Percentiles rank a stretch among this genome's conserved stretches.
These are phyloP conservation scores for Rubia peregrina DNA, from an alignment of 305 asterid species.

Conservation along the genomic window DNA sequence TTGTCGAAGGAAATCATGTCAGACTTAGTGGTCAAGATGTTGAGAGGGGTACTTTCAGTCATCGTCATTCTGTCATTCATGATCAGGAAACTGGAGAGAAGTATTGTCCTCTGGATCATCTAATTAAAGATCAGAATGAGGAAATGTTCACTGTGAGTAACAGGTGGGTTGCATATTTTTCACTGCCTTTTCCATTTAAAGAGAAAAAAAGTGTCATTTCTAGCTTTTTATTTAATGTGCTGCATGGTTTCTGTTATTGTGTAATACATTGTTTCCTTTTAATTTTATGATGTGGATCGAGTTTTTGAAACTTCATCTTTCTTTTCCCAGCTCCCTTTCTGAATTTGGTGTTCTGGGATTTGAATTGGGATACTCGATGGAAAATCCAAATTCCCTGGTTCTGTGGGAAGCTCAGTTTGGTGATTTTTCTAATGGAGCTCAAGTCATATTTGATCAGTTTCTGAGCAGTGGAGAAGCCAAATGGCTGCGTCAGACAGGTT, in stretches of 20 bases:
- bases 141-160: slow-evolving; percentile 96
- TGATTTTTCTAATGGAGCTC: slow-evolving; percentile 94
- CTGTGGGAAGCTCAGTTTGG: slow-evolving; percentile 99
- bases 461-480: slow-evolving; percentile 94
- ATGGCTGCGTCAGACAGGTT: slow-evolving; percentile 96
- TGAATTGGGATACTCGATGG: slow-evolving; percentile 94
- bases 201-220: background rate
- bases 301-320: slow-evolving; percentile 13
- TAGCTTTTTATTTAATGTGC: too few species aligned
- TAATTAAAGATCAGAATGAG: slow-evolving; percentile 69
- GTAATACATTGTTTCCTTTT: background rate
- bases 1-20: slow-evolving; percentile 92
- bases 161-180: slow-evolving; percentile 35
- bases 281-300: slow-evolving; percentile 1
- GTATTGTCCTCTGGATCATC: slow-evolving; percentile 86
- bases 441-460: slow-evolving; percentile 94
- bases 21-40: slow-evolving; percentile 97
- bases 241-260: background rate
- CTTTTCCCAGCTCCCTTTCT: slow-evolving; percentile 69
- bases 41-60: slow-evolving; percentile 96
- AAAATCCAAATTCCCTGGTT: slow-evolving; percentile 85
- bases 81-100: slow-evolving; percentile 79
- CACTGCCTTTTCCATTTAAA: background rate
- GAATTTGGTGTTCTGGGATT: slow-evolving; percentile 94
- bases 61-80: slow-evolving; percentile 79